Percentiles rank a stretch among this genome's conserved stretches.
phyloP scores from a whole-genome alignment of 75 land plant genomes.

The Pinus taeda region DNA sequence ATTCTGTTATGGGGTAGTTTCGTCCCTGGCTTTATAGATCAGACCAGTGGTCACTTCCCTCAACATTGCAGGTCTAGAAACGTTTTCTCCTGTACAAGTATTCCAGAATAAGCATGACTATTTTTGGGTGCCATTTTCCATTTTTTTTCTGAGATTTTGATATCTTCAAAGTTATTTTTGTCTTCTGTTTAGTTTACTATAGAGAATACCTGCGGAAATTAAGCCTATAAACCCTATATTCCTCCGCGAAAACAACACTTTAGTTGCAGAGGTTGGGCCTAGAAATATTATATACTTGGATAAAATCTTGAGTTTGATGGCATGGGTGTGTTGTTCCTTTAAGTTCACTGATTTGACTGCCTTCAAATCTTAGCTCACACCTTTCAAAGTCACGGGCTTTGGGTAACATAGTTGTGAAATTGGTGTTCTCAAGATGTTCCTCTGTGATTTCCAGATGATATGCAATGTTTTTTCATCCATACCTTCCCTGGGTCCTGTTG shows the following conservation, averaged over 20 bases:
- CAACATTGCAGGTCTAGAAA: not conserved
- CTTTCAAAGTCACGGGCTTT: too few species aligned
- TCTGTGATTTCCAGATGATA: not conserved
- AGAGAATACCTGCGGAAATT: not conserved
- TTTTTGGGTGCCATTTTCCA: not conserved
- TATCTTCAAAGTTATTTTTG: not conserved
- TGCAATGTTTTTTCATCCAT: constrained; percentile 1
- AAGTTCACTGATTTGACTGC: too few species aligned
- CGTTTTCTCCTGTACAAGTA: not conserved
- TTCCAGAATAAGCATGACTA: not conserved
- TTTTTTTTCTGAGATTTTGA: not conserved
- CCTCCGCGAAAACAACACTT: not conserved
- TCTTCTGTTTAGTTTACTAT: not conserved
- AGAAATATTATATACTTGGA: too few species aligned
- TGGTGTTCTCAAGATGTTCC: not conserved
- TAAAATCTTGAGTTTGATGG: too few species aligned
- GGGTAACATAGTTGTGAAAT: not conserved
- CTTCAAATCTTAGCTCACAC: too few species aligned
- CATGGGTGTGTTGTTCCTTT: too few species aligned
- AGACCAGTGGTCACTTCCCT: not conserved
- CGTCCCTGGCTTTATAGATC: not conserved
- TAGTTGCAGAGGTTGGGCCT: not conserved
- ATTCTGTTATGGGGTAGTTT: not conserved
- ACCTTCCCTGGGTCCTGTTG: not conserved
- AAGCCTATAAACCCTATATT: not conserved